Evolutionary conservation across 2,329 filamentous ascomycete genomes (phyloP).

Genomic region (Dryadomyces sulphureus): DNA sequence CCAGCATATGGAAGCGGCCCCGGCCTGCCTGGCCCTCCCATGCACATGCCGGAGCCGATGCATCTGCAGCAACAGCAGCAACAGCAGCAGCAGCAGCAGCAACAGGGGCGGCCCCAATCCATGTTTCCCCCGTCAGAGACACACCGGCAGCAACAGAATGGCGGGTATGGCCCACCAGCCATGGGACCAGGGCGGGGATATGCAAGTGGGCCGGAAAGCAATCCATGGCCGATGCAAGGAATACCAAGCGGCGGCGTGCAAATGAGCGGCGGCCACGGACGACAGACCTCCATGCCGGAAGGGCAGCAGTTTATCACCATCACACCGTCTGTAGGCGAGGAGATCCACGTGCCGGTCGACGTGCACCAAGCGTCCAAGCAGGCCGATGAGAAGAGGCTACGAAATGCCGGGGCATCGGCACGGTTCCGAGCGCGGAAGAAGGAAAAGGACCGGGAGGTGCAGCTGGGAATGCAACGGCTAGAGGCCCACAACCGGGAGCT

Average conservation of each 20-base stretch:
- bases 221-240: slow-evolving; percentile 10
- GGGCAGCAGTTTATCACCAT: slow-evolving; percentile 18
- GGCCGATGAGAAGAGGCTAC: slow-evolving; percentile 71
- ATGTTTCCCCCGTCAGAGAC: not conserved
- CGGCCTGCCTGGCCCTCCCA: not conserved
- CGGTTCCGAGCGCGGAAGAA: slow-evolving; percentile 71
- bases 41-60: not conserved
- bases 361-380: slow-evolving; percentile 68
- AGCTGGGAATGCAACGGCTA: slow-evolving; percentile 51
- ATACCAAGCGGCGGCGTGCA: not conserved
- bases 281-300: slow-evolving; percentile 10
- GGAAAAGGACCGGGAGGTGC: slow-evolving; percentile 63
- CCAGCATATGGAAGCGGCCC: slow-evolving; percentile 3
- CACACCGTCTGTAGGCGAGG: slow-evolving; percentile 22
- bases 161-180: not conserved
- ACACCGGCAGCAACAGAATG: not conserved
- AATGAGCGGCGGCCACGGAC: not conserved
- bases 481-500: slow-evolving; percentile 56
- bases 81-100: slow-evolving; percentile 3
- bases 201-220: not conserved
- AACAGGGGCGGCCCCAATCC: not conserved
- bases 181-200: not conserved
- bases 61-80: not conserved
- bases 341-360: slow-evolving; percentile 54
- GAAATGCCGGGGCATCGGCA: slow-evolving; percentile 75